Conservation (phyloP, 805 yeast species). For the Maudiozyma barnettii region DNA sequence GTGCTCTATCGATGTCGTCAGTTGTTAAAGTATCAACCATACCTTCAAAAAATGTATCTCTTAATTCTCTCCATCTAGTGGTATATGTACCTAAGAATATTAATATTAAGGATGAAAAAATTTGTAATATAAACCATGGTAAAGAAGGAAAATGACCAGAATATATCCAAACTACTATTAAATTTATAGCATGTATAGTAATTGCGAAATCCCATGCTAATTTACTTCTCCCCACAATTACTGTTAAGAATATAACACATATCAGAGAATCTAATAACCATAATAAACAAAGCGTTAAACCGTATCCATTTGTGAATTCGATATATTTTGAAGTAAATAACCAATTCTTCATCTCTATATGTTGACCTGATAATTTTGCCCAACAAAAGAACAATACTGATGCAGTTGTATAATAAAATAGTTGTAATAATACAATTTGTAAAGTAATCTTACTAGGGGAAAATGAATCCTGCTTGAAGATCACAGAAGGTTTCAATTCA, state of each 20-base stretch:
- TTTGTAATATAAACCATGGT: slow-evolving; percentile 80
- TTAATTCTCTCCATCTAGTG: slow-evolving; percentile 82
- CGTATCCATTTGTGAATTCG: slow-evolving; percentile 67
- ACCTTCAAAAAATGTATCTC: slow-evolving; percentile 84
- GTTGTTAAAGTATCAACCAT: slow-evolving; percentile 38
- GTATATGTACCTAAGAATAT: slow-evolving; percentile 82
- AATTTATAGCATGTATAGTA: slow-evolving; percentile 79
- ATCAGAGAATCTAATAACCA: slow-evolving; percentile 82
- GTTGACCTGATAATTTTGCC: slow-evolving; percentile 61
- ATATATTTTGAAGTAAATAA: slow-evolving; percentile 74
- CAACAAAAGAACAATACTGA: slow-evolving; percentile 52
- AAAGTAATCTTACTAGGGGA: slow-evolving; percentile 52
- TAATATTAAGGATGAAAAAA: slow-evolving; percentile 55
- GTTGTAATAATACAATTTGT: slow-evolving; percentile 72
- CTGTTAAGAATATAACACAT: slow-evolving; percentile 73
- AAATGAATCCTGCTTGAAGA: slow-evolving; percentile 34
- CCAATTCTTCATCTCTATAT: slow-evolving; percentile 51
- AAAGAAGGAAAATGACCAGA: slow-evolving; percentile 62
- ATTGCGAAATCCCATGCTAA: slow-evolving; percentile 94
- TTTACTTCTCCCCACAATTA: slow-evolving; percentile 86
- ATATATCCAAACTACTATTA: slow-evolving; percentile 57
- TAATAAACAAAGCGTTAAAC: slow-evolving; percentile 58
- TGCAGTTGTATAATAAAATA: slow-evolving; percentile 71
- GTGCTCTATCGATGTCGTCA: background rate
- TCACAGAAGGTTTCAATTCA: slow-evolving; percentile 22